phyloP scores from a whole-genome alignment of 176 grass and related monocot genomes.

The Hyparrhenia diplandra region DNA sequence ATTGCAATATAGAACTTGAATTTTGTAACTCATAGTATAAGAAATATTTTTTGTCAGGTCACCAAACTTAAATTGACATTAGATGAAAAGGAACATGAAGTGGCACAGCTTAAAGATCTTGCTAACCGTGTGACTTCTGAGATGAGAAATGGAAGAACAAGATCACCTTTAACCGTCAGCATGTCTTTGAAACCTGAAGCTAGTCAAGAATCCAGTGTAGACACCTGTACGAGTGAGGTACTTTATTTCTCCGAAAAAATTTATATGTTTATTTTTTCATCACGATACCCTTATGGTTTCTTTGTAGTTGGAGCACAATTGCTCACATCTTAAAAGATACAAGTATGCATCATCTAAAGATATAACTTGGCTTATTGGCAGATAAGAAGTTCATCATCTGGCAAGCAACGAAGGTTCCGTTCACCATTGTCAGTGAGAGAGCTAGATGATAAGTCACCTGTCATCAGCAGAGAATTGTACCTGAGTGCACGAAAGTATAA shows the following conservation, averaged over 20 bases:
- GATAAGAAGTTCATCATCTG: constrained; percentile 57
- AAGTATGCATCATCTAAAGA: neutral
- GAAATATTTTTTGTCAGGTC: constrained; percentile 42
- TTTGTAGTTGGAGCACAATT: neutral
- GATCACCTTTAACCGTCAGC: constrained; percentile 39
- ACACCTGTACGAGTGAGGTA: constrained; percentile 53
- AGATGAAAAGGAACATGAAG: constrained; percentile 62
- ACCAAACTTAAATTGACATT: constrained; percentile 59
- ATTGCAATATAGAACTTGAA: neutral
- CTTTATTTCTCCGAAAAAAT: constrained; percentile 8
- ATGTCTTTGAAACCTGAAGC: constrained; percentile 42
- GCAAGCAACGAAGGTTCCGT: constrained; percentile 57
- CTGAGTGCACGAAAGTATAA: constrained; percentile 38
- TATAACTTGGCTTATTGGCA: neutral
- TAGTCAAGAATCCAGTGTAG: constrained; percentile 33
- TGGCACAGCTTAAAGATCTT: constrained; percentile 37
- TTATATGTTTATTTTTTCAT: neutral
- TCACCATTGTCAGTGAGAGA: constrained; percentile 53
- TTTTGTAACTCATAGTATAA: neutral
- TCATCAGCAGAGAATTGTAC: constrained; percentile 40
- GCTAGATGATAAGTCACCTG: constrained; percentile 43
- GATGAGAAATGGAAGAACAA: constrained; percentile 33
- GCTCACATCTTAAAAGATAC: neutral
- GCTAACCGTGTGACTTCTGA: constrained; percentile 39
- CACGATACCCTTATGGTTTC: neutral